Evolutionary conservation across 768 basidiomycete genomes (phyloP).

Genomic region (Suillus alpinus): DNA sequence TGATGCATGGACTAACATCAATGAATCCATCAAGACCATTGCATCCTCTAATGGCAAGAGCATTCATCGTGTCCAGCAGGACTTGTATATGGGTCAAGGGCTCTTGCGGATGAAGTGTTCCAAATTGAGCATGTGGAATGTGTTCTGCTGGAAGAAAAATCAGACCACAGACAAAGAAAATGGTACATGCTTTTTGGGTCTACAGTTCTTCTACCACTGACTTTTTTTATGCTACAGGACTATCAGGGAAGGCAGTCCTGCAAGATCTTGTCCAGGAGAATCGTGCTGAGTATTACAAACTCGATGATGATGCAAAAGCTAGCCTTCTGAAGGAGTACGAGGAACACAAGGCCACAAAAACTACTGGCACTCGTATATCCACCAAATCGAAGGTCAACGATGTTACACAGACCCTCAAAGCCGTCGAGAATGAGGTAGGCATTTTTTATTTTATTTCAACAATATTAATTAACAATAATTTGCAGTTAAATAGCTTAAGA

Average conservation of each 20-base stretch:
- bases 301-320: background rate
- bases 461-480: no score
- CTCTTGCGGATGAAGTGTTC: background rate
- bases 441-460: background rate
- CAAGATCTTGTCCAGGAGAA: background rate
- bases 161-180: background rate
- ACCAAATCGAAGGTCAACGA: constrained; percentile 10
- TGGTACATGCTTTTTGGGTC: no score
- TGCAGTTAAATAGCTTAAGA: constrained; percentile 2
- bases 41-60: constrained; percentile 4
- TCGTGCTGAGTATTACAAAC: background rate
- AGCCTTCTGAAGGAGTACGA: background rate
- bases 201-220: no score
- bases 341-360: background rate
- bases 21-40: constrained; percentile 5
- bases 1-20: constrained; percentile 2
- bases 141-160: constrained; percentile 10
- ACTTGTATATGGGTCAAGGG: constrained; percentile 2
- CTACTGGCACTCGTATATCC: background rate
- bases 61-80: background rate
- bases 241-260: background rate
- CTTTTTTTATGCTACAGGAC: no score
- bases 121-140: constrained; percentile 4
- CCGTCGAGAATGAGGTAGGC: constrained; percentile 7
- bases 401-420: constrained; percentile 10